Evolutionary conservation across 2,329 filamentous ascomycete genomes (phyloP).

Genomic region (Sporothrix pseudoabietina): DNA sequence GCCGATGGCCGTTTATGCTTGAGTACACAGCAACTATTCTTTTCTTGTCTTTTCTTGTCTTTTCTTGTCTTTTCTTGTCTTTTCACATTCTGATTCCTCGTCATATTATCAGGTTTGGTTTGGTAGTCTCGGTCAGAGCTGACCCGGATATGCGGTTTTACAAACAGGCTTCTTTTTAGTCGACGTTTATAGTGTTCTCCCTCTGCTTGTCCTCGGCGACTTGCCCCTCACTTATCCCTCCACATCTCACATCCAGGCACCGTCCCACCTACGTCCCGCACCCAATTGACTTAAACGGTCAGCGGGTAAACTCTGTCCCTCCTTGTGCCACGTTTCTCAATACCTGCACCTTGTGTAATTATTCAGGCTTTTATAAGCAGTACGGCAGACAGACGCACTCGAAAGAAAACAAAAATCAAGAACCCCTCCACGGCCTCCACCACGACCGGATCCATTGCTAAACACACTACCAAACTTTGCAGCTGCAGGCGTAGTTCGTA

Average conservation of each 20-base stretch:
- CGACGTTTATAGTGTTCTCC: background rate
- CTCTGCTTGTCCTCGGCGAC: background rate
- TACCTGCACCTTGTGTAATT: background rate
- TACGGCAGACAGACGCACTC: background rate
- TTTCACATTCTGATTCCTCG: background rate
- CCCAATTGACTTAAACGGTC: background rate
- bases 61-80: background rate
- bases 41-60: background rate
- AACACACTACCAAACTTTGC: background rate
- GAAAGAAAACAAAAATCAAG: background rate
- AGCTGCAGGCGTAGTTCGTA: background rate
- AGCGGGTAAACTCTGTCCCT: constrained; percentile 7
- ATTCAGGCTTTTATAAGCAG: background rate
- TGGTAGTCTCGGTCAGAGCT: background rate
- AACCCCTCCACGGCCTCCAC: too few species aligned
- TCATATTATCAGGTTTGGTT: too few species aligned
- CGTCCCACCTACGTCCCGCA: background rate
- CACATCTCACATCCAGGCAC: background rate
- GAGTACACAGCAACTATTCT: background rate
- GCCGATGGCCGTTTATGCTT: constrained; percentile 8
- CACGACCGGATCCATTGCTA: constrained; percentile 11
- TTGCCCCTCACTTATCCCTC: background rate
- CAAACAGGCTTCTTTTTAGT: background rate
- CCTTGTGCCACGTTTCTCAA: background rate
- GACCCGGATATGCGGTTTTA: constrained; percentile 16